phyloP scores from a whole-genome alignment of 306 rosid genomes.

The Casuarina equisetifolia region DNA sequence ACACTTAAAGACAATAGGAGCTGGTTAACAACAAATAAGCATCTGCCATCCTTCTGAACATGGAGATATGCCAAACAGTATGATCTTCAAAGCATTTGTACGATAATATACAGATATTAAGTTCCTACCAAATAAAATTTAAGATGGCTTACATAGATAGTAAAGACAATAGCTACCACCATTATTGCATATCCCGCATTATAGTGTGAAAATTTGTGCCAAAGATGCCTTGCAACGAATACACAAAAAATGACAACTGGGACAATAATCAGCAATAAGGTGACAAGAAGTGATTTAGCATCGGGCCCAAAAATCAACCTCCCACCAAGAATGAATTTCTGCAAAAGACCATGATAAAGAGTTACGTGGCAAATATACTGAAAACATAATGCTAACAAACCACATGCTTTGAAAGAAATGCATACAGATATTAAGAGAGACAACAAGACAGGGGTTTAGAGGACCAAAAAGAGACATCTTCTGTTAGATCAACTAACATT shows the following conservation, averaged over 20 bases:
- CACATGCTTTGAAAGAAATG: not conserved
- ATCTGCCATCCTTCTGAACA: not conserved
- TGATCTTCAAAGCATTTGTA: not conserved
- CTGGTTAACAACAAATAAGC: not conserved
- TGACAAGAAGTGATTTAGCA: constrained; percentile 75
- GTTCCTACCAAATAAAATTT: constrained; percentile 12
- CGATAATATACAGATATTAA: not conserved
- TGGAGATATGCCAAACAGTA: not conserved
- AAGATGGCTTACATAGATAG: constrained; percentile 60
- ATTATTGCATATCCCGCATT: constrained; percentile 71
- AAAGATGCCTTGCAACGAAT: constrained; percentile 82
- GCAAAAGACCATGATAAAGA: constrained; percentile 38
- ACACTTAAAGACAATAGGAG: not conserved
- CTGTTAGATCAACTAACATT: not conserved
- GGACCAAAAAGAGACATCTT: not conserved
- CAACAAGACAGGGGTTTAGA: not conserved
- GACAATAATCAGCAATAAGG: constrained; percentile 66
- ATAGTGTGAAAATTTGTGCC: constrained; percentile 67
- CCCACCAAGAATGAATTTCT: constrained; percentile 86
- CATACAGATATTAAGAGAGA: not conserved
- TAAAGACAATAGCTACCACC: constrained; percentile 66
- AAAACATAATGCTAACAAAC: not conserved
- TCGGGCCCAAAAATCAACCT: constrained; percentile 93
- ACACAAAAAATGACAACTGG: constrained; percentile 74
- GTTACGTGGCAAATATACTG: constrained; percentile 11